phyloP scores from a whole-genome alignment of 495 filamentous ascomycete species.

The Schizothecium vesticola region DNA sequence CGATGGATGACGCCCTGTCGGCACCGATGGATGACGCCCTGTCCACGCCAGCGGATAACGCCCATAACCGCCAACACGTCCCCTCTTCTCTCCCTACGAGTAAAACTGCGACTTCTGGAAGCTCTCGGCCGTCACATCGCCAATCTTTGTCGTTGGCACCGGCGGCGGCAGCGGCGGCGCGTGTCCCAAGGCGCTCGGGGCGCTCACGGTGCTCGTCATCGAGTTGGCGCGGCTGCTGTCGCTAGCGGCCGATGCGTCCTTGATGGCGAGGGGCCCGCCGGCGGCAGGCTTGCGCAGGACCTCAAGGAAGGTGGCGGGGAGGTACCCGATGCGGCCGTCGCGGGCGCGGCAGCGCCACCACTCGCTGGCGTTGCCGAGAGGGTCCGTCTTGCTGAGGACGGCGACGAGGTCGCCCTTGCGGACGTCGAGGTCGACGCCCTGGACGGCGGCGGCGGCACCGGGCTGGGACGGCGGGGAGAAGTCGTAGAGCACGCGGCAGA shows the following conservation, averaged over 20 bases:
- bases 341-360: constrained; percentile 98
- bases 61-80: background rate
- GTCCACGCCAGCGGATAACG: too few species aligned
- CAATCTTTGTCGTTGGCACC: constrained; percentile 54
- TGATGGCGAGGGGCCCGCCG: constrained; percentile 43
- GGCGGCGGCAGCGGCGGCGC: constrained; percentile 40
- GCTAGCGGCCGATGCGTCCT: constrained; percentile 48
- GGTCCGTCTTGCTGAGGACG: constrained; percentile 87
- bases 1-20: too few species aligned
- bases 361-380: constrained; percentile 82
- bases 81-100: constrained; percentile 39
- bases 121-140: constrained; percentile 71
- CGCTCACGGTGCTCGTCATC: constrained; percentile 37
- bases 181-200: constrained; percentile 32
- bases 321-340: constrained; percentile 84
- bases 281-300: constrained; percentile 56
- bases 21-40: background rate
- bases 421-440: constrained; percentile 82
- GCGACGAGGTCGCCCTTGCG: constrained; percentile 96
- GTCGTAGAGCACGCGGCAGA: constrained; percentile 91
- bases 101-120: constrained; percentile 90
- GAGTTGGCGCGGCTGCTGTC: constrained; percentile 46
- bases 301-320: constrained; percentile 86
- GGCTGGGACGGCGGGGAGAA: constrained; percentile 69
- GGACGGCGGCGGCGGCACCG: constrained; percentile 37